A percentile compares a stretch with the other conserved stretches of the same genome.
Evolutionary conservation across 2,329 filamentous ascomycete species (phyloP).

Genomic region (Xylaria sp.): DNA sequence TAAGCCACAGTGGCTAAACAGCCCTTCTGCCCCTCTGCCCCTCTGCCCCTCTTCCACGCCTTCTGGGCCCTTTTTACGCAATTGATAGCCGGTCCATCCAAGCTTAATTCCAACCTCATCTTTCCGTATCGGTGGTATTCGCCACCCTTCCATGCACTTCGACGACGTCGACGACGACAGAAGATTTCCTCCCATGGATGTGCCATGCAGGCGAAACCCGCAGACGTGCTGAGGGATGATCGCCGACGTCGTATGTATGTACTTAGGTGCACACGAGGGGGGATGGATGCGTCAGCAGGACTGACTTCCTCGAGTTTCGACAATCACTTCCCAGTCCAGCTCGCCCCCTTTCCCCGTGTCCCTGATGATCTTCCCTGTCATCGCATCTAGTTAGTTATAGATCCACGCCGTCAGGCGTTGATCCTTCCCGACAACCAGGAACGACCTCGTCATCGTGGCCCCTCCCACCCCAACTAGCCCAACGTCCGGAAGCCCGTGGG

Average conservation of each 20-base stretch:
- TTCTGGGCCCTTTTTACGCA: too few species aligned
- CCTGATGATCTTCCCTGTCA: background rate
- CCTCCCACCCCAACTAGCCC: too few species aligned
- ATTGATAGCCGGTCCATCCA: too few species aligned
- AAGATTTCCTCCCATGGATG: too few species aligned
- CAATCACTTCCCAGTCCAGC: background rate
- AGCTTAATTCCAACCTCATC: background rate
- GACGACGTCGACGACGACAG: background rate
- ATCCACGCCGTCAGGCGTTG: too few species aligned
- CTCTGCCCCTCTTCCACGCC: background rate
- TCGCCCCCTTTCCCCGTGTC: background rate
- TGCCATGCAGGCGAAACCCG: background rate
- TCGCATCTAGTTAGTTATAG: background rate
- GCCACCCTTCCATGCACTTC: background rate
- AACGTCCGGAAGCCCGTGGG: too few species aligned
- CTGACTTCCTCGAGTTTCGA: too few species aligned
- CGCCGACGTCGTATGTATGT: too few species aligned
- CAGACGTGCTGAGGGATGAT: background rate
- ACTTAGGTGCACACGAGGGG: too few species aligned
- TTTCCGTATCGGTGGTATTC: background rate
- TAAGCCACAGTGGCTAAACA: background rate
- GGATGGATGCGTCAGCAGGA: background rate
- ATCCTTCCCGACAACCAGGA: too few species aligned
- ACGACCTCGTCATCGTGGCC: too few species aligned
- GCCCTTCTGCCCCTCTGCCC: too few species aligned